phyloP scores from a whole-genome alignment of 371 early-diverging fungal species.

The Lichtheimia hyalospora region DNA sequence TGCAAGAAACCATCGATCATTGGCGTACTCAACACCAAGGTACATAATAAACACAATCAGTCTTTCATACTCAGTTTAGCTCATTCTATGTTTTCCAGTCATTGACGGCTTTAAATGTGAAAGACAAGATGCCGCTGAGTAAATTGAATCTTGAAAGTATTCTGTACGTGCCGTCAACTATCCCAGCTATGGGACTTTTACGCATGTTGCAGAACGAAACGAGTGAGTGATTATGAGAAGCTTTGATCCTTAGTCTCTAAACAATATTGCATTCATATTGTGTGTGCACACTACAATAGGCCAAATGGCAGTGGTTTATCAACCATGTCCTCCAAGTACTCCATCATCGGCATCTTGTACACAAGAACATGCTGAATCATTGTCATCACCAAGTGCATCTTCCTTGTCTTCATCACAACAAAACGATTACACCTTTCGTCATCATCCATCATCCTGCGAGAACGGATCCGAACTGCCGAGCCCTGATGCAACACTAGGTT shows the following conservation, averaged over 20 bases:
- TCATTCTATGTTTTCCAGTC: conserved; percentile 3
- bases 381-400: too few relatives aligned
- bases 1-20: conserved; percentile 35
- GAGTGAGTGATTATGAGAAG: conserved; percentile 1
- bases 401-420: background rate
- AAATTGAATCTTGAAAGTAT: conserved; percentile 53
- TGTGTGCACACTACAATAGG: background rate
- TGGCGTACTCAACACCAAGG: conserved; percentile 73
- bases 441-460: background rate
- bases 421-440: background rate
- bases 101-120: conserved; percentile 59
- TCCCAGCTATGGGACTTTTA: conserved; percentile 1
- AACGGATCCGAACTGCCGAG: background rate
- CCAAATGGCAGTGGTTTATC: conserved; percentile 7
- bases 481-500: background rate
- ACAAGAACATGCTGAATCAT: background rate
- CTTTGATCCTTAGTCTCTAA: background rate
- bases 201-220: conserved; percentile 5
- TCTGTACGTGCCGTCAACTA: conserved; percentile 26
- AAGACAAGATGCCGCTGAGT: conserved; percentile 55
- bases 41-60: conserved; percentile 10
- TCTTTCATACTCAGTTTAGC: background rate
- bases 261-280: background rate
- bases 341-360: background rate
- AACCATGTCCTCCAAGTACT: background rate